phyloP scores from a whole-genome alignment of 768 basidiomycete species.

The Hypsizygus marmoreus region DNA sequence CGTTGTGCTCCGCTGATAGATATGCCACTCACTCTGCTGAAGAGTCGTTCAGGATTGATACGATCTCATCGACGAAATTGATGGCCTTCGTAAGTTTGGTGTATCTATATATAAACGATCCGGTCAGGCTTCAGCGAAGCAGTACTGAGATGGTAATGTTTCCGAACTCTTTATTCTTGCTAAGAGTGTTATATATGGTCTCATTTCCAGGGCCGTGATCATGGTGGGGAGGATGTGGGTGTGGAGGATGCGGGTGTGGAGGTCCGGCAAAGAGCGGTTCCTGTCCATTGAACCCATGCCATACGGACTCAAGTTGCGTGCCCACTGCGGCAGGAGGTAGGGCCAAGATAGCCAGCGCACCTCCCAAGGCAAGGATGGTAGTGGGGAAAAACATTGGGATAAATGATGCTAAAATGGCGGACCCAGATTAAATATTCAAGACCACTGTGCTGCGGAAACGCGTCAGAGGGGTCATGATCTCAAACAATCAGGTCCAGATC shows the following conservation, averaged over 20 bases:
- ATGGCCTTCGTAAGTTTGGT: slow-evolving; percentile 26
- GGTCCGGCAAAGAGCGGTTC: background rate
- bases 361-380: background rate
- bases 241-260: background rate
- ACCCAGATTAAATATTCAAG: no score
- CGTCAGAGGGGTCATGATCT: slow-evolving; percentile 11
- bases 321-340: background rate
- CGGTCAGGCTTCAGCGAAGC: no score
- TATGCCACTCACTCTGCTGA: slow-evolving; percentile 15
- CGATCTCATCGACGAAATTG: slow-evolving; percentile 22
- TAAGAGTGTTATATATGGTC: slow-evolving; percentile 12
- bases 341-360: background rate
- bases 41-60: slow-evolving; percentile 17
- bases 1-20: no score
- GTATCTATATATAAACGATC: slow-evolving; percentile 14
- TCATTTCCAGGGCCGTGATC: slow-evolving; percentile 7
- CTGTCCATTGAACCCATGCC: background rate
- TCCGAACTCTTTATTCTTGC: slow-evolving; percentile 13
- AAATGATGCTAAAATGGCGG: background rate
- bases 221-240: slow-evolving; percentile 2
- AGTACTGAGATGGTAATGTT: no score
- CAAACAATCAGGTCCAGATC: slow-evolving; percentile 2
- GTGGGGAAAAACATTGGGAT: slow-evolving; percentile 5
- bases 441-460: slow-evolving; percentile 1
- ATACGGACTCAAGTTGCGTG: background rate